Evolutionary conservation across 345 rosid genomes (phyloP).

Genomic region (Linum usitatissimum): DNA sequence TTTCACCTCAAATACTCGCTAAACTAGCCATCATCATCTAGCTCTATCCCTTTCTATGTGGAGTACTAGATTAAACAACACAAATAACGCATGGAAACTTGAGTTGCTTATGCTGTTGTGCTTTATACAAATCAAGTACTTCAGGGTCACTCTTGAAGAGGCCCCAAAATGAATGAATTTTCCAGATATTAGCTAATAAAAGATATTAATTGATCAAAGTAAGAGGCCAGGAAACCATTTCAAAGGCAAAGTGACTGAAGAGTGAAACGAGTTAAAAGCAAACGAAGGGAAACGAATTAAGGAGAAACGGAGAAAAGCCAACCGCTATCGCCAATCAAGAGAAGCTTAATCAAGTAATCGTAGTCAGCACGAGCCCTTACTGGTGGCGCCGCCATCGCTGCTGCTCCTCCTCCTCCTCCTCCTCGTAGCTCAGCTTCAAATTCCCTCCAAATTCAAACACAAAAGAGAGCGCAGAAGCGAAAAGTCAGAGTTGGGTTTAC

Average conservation of each 20-base stretch:
- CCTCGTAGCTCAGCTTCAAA: background rate
- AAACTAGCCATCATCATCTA: no score
- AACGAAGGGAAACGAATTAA: background rate
- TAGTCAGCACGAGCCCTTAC: conserved; percentile 2
- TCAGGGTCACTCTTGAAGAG: no score
- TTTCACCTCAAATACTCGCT: background rate
- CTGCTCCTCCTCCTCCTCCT: no score
- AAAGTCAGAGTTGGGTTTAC: background rate
- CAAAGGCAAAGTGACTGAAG: background rate
- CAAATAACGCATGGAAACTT: background rate
- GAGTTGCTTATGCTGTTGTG: background rate
- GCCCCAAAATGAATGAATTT: no score
- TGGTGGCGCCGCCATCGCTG: conserved; percentile 3
- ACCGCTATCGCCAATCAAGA: conserved; percentile 4
- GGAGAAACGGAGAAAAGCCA: background rate
- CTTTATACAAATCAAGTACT: background rate
- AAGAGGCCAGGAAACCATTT: background rate
- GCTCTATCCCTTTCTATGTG: no score
- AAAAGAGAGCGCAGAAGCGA: background rate
- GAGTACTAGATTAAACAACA: background rate
- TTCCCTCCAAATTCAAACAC: background rate
- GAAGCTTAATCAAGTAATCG: conserved; percentile 3
- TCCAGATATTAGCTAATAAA: no score
- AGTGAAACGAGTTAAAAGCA: background rate
- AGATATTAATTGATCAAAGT: no score